Percentiles rank a stretch among this genome's conserved stretches.
Evolutionary conservation across 805 yeast species (phyloP).

Genomic region (Tanozyma kutaoensis): DNA sequence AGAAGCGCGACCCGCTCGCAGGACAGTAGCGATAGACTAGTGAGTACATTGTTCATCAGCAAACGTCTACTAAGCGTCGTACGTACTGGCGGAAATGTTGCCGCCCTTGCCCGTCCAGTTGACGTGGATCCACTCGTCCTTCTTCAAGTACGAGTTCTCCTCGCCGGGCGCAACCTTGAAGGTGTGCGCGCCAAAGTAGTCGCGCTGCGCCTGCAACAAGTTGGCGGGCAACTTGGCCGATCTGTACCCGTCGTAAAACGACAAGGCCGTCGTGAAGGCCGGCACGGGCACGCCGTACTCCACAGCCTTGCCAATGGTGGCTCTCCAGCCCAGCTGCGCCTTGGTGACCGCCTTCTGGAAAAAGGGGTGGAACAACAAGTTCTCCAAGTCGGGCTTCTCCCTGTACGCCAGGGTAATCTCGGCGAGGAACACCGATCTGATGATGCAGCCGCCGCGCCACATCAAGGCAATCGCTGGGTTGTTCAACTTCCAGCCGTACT

Average conservation of each 20-base stretch:
- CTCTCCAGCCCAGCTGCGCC: conserved; percentile 96
- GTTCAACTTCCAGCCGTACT: conserved; percentile 94
- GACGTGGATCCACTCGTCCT: conserved; percentile 75
- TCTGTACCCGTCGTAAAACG: conserved; percentile 99
- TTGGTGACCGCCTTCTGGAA: conserved; percentile 81
- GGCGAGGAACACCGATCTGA: conserved; percentile 95
- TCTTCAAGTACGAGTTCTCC: conserved; percentile 68
- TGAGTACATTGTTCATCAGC: conserved; percentile 5
- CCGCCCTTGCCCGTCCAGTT: conserved; percentile 99
- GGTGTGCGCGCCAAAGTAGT: conserved; percentile 99
- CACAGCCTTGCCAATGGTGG: conserved; percentile 65
- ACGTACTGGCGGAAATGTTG: conserved; percentile 89
- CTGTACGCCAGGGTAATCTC: conserved; percentile 96
- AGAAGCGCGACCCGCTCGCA: conserved; percentile 40
- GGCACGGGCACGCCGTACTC: conserved; percentile 92
- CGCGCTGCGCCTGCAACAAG: conserved; percentile 98
- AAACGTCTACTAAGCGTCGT: conserved; percentile 53
- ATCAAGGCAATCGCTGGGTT: conserved; percentile 96
- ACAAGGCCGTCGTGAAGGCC: conserved; percentile 91
- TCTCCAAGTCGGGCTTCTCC: conserved; percentile 85
- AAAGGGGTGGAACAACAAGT: conserved; percentile 91
- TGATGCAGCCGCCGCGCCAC: conserved; percentile 99
- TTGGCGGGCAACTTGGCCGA: conserved; percentile 92
- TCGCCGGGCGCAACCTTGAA: conserved; percentile 86
- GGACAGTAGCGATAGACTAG: background rate